Conservation (phyloP, 306 rosid species). For the Pachyrhizus erosus region DNA sequence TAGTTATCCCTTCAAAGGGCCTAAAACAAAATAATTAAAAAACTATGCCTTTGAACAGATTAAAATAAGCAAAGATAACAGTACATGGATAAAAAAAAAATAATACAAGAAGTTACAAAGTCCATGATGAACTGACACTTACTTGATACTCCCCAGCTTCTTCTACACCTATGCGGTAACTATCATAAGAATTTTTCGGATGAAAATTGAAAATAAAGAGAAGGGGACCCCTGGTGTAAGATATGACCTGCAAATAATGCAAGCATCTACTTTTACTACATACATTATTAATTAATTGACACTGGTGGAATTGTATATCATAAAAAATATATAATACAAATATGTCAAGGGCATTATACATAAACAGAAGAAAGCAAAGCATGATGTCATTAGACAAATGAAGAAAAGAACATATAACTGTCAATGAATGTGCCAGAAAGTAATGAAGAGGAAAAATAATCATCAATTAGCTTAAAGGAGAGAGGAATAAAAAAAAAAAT, state of each 20-base stretch:
- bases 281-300: background rate
- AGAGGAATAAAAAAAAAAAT: slow-evolving; percentile 19
- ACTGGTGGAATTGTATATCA: slow-evolving; percentile 5
- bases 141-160: slow-evolving; percentile 99
- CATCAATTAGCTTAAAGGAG: slow-evolving; percentile 14
- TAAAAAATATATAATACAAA: slow-evolving; percentile 15
- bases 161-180: slow-evolving; percentile 79
- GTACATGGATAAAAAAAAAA: background rate
- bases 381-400: background rate
- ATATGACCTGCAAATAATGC: slow-evolving; percentile 74
- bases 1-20: slow-evolving; percentile 10
- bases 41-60: background rate
- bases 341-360: background rate
- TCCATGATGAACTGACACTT: slow-evolving; percentile 37
- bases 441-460: slow-evolving; percentile 10
- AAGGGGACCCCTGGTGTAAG: slow-evolving; percentile 87
- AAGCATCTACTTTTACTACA: background rate
- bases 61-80: background rate
- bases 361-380: slow-evolving; percentile 23
- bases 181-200: slow-evolving; percentile 76
- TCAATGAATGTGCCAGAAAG: slow-evolving; percentile 47
- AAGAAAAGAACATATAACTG: slow-evolving; percentile 37
- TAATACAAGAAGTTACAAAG: background rate
- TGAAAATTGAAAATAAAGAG: slow-evolving; percentile 89
- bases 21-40: slow-evolving; percentile 21